Conservation (phyloP, 1,284 basidiomycete genomes). For the Cutaneotrichosporon spelunceum region DNA sequence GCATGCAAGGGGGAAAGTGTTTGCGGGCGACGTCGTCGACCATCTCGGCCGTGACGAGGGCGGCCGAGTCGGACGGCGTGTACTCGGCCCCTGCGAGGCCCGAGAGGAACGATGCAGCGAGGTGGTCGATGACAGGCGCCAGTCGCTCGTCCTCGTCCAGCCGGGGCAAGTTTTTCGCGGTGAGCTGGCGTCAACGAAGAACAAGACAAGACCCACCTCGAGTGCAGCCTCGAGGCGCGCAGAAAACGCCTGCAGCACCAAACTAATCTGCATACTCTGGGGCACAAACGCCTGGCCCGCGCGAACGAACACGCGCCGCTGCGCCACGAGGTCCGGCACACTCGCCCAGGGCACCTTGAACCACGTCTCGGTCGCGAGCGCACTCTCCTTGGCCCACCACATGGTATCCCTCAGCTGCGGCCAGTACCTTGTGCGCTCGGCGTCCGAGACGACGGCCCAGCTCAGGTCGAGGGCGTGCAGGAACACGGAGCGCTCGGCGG, state of each 20-base stretch:
- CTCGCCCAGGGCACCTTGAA: conserved; percentile 69
- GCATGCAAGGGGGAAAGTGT: conserved; percentile 97
- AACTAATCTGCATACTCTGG: conserved; percentile 72
- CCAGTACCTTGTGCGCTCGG: conserved; percentile 53
- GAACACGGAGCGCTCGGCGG: conserved; percentile 65
- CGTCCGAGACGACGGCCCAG: conserved; percentile 62
- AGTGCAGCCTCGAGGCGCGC: conserved; percentile 70
- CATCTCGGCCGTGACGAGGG: conserved; percentile 83
- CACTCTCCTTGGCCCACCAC: conserved; percentile 37
- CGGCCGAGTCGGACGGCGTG: conserved; percentile 53
- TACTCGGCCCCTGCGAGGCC: conserved; percentile 61
- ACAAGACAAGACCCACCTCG: conserved; percentile 60
- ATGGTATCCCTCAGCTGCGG: conserved; percentile 52
- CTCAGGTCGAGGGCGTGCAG: conserved; percentile 72
- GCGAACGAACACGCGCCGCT: conserved; percentile 74
- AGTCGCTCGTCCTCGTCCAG: conserved; percentile 94
- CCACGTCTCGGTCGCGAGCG: conserved; percentile 56
- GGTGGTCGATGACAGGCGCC: conserved; percentile 83
- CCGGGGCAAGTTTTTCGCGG: conserved; percentile 83
- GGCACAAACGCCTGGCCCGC: conserved; percentile 90
- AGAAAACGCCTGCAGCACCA: conserved; percentile 86
- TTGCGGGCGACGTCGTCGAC: conserved; percentile 79
- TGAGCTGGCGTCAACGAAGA: conserved; percentile 57
- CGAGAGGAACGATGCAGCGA: conserved; percentile 90
- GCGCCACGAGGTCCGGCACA: conserved; percentile 87